Evolutionary conservation across 2,329 filamentous ascomycete genomes (phyloP), one percentile per base, ranked within the genome.

Genomic region (Aureobasidium namibiae): DNA sequence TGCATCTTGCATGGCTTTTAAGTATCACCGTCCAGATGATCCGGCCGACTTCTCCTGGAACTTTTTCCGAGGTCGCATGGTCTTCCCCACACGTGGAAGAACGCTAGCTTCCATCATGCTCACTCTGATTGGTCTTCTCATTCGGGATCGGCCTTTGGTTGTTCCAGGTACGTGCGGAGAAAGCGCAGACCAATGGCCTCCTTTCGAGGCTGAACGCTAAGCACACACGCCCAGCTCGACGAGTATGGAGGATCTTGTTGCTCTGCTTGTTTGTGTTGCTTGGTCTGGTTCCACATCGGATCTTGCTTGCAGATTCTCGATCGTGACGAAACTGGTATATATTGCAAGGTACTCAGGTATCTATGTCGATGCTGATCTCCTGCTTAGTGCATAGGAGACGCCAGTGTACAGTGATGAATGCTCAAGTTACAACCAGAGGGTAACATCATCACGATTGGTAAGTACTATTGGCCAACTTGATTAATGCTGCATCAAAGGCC

Each of bases 71-170:
- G 38, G n/a, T 18, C 39, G 26, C 26, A 29, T 29, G 33, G 33
- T 18, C 18, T 16, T 36, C n/a, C 16, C 36, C 36, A 16, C 36
- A n/a, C 36, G 48, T 18, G 21, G 18, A 39, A 21, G 33, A n/a
- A 16, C 26, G 21, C 33, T 6, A 38, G n/a, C 45, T 18, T 13
- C 29, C 14, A 16, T 48, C 10, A 7, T 45, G 16, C 38, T 18
- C n/a, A n/a, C 11, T 41, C 10, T 36, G 24, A 54, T 54, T 54
- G 50, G 50, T n/a, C n/a, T 36, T 31, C 8, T 38, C 7, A 13
- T 1, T 23, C 13, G 3, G 46, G 34, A 54, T 56, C 52, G 52
- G 52, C 52, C 29, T 24, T 45, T 56, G 52, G 39, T 56, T 56
- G 38, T 56, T 45, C 52, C 52, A 45, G 52, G 52, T 2, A 29